Base-by-base conservation (phyloP, 2,329 filamentous ascomycete genomes). In the Aspergillus terreus region DNA sequence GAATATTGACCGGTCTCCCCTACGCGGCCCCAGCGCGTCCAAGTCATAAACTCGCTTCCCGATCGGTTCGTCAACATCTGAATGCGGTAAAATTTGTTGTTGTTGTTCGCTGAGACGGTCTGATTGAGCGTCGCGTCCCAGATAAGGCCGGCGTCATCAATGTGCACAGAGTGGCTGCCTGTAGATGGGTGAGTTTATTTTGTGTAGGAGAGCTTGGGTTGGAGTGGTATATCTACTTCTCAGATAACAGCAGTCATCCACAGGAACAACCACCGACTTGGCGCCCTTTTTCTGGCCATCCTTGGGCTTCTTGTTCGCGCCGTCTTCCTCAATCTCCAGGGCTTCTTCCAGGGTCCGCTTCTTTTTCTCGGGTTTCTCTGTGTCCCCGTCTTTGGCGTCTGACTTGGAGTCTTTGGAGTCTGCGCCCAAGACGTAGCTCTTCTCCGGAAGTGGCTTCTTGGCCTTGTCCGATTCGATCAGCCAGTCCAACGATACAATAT, bases 11-110 rank as follows among this genome's bases (percentile, higher is more conserved):
- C 81, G 21, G 55, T 59, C 56, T 82, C 80, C 4, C 80, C 81
- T 4, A 95, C 89, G 19, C 90, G 82, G 19, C 90, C 90, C 88
- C 88, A 95, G 51, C 88, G 80, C 2, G 86, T 90, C 87, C 87
- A 92, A 0, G 82, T 84, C 41, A 76, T 73, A 66, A 78, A 88
- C 63, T 12, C 58, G 55, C 19, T 60, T 58, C 49, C 51, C 9
- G 50, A 47, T 2, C 49, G 47, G 5, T 50, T 46, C 14, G 47
- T 40, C n/a, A 84, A 63, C 55, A 88, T 75, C 75, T 92, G 88
- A 25, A 91, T 68, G 25, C 83, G 82, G 63, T 92, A 92, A 67
- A 92, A 92, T 59, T 94, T 94, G 69, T 94, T 92, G 69, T 88
- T 87, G 64, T 92, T 94, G 44, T 78, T 71, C 0, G 76, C 72